Conservation (phyloP, 805 yeast genomes). For the Ogataea dorogensis region DNA sequence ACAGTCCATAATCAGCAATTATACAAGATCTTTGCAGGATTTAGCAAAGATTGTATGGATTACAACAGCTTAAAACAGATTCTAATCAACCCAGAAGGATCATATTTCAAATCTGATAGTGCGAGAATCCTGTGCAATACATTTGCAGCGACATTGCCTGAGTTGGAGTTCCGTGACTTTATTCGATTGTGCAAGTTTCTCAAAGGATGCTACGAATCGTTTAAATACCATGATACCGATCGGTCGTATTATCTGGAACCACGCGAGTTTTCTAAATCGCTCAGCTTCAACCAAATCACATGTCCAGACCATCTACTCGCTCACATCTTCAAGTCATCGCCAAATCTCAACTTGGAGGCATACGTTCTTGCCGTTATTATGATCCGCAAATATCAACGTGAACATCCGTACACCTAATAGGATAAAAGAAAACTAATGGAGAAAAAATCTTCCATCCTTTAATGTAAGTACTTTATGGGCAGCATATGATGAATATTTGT, state of each 20-base stretch:
- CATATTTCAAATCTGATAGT: constrained; percentile 20
- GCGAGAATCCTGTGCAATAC: constrained; percentile 21
- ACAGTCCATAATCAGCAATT: constrained; percentile 25
- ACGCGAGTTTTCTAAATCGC: constrained; percentile 29
- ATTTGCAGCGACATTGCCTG: constrained; percentile 17
- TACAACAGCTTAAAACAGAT: constrained; percentile 17
- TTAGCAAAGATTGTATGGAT: constrained; percentile 19
- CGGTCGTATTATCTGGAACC: constrained; percentile 27
- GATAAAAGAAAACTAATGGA: constrained; percentile 1
- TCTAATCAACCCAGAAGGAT: constrained; percentile 26
- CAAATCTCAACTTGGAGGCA: constrained; percentile 27
- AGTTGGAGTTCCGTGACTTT: constrained; percentile 29
- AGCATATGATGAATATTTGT: constrained; percentile 29
- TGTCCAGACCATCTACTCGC: constrained; percentile 26
- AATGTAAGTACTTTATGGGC: constrained; percentile 16
- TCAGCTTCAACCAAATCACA: constrained; percentile 23
- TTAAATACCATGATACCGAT: constrained; percentile 31
- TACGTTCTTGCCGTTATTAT: constrained; percentile 29
- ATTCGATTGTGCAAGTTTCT: constrained; percentile 30
- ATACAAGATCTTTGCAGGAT: constrained; percentile 18
- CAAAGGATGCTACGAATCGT: constrained; percentile 33
- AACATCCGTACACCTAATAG: constrained; percentile 9
- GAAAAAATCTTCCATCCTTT: constrained; percentile 2
- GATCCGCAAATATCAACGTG: constrained; percentile 25
- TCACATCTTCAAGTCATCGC: constrained; percentile 21